These are phyloP conservation scores for Phycomyces blakesleeanus DNA, from an alignment of 192 early-diverging fungal genomes.

Conservation along the genomic window DNA sequence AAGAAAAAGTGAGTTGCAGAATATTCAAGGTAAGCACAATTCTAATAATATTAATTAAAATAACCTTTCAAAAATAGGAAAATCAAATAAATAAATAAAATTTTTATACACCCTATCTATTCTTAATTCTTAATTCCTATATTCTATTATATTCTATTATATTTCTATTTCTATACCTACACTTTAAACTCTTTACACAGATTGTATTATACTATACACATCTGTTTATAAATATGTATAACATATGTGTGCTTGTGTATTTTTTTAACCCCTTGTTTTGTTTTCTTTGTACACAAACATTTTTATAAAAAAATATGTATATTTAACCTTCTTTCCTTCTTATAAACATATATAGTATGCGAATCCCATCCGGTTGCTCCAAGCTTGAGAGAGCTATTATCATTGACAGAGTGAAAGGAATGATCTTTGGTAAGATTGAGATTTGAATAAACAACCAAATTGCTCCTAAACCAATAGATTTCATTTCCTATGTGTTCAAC, in stretches of 20 bases:
- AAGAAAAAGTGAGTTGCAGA: not conserved
- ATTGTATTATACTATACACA: no score
- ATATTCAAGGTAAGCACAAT: constrained; percentile 6
- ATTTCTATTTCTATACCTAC: no score
- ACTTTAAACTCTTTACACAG: no score
- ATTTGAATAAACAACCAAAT: not conserved
- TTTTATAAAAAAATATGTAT: no score
- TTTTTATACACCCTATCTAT: no score
- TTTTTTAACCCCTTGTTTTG: no score
- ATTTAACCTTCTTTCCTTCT: not conserved
- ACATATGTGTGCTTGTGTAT: no score
- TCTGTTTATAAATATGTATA: no score
- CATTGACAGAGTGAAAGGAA: constrained; percentile 36
- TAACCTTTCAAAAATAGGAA: not conserved
- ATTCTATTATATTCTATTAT: no score
- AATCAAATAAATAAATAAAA: no score
- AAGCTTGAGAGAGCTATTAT: constrained; percentile 21
- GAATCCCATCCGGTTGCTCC: constrained; percentile 36
- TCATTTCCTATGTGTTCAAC: not conserved
- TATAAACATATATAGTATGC: constrained; percentile 14
- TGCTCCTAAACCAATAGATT: not conserved
- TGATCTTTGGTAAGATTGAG: constrained; percentile 34
- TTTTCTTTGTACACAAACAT: no score
- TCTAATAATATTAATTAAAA: constrained; percentile 17
- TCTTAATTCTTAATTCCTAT: no score